Conservation (phyloP, 345 rosid genomes). For the thale cress (Arabidopsis thaliana) region DNA sequence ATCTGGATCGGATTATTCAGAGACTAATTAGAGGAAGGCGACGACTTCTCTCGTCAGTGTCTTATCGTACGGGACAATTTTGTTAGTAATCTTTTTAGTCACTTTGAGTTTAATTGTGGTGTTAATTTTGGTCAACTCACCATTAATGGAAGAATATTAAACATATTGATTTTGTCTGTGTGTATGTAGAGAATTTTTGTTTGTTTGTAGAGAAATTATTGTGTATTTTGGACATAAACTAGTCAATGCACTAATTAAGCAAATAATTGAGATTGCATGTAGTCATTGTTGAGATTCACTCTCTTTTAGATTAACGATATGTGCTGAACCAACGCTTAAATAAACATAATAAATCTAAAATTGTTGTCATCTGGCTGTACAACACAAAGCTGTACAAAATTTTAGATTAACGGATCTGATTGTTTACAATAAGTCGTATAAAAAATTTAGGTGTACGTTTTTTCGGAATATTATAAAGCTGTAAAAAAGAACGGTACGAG, state of each 20-base stretch:
- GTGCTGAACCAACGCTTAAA: background rate
- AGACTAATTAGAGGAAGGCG: conserved; percentile 38
- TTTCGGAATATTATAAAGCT: too few species aligned
- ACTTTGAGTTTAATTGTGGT: background rate
- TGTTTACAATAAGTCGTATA: too few species aligned
- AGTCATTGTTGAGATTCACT: too few species aligned
- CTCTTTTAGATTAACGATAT: background rate
- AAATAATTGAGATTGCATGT: too few species aligned
- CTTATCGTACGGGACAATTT: conserved; percentile 25
- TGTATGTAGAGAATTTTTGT: background rate
- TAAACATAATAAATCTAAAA: too few species aligned
- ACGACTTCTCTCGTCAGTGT: conserved; percentile 38
- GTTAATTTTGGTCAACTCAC: conserved; percentile 30
- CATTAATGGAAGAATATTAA: background rate
- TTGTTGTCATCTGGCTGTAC: background rate
- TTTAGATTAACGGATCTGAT: too few species aligned
- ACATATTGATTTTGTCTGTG: too few species aligned
- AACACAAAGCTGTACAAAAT: too few species aligned
- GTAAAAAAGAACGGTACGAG: too few species aligned
- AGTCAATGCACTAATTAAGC: background rate
- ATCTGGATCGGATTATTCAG: conserved; percentile 36
- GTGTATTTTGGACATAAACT: background rate
- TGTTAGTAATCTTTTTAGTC: background rate
- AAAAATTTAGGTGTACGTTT: too few species aligned
- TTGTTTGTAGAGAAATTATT: background rate